phyloP scores from a whole-genome alignment of 2,329 filamentous ascomycete species.

The Canariomyces notabilis region DNA sequence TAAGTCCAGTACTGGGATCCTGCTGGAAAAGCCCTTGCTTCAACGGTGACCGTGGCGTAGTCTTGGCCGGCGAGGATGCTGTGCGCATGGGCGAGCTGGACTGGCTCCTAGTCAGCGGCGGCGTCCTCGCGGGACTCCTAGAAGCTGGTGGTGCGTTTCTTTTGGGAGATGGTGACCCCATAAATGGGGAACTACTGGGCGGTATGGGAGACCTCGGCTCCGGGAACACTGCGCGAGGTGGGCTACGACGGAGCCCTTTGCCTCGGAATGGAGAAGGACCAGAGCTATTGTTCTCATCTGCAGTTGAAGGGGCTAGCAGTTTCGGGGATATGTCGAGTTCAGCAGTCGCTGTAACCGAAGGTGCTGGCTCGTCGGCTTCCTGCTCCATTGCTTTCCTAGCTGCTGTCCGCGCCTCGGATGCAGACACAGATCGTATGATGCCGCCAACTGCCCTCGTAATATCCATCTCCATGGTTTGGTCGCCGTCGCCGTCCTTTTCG shows the following conservation, averaged over 20 bases:
- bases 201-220: conserved; percentile 32
- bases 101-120: conserved; percentile 25
- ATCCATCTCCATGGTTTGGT: conserved; percentile 57
- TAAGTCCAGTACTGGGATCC: conserved; percentile 47
- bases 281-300: conserved; percentile 46
- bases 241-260: conserved; percentile 46
- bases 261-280: conserved; percentile 50
- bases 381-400: conserved; percentile 56
- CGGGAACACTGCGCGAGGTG: conserved; percentile 36
- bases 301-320: conserved; percentile 29
- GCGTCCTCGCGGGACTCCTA: conserved; percentile 16
- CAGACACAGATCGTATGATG: conserved; percentile 46
- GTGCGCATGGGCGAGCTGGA: conserved; percentile 27
- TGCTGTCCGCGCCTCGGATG: conserved; percentile 38
- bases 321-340: conserved; percentile 36
- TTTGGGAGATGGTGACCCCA: conserved; percentile 14
- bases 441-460: conserved; percentile 60
- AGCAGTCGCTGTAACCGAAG: conserved; percentile 36
- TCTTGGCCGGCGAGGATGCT: conserved; percentile 23
- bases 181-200: conserved; percentile 13
- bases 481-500: conserved; percentile 29
- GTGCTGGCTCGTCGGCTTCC: conserved; percentile 48
- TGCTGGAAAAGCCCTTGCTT: conserved; percentile 48
- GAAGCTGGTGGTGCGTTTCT: conserved; percentile 6
- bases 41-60: conserved; percentile 28